A percentile compares a stretch with the other conserved stretches of the same genome.
Evolutionary conservation across 192 early-diverging fungal genomes (phyloP).

Genomic region (Gorgonomyces haynaldii): DNA sequence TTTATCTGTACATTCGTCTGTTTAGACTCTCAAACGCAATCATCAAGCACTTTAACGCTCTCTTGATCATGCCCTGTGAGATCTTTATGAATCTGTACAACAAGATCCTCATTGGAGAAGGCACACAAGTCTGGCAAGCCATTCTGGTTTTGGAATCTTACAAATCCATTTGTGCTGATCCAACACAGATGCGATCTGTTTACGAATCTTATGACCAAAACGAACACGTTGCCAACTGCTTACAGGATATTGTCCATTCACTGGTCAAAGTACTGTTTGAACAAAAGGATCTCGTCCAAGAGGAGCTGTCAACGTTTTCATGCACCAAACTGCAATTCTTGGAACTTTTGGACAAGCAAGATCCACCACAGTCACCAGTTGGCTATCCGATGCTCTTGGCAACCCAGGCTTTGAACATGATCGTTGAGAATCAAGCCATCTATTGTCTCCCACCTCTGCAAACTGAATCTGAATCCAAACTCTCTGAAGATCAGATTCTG

Average conservation of each 20-base stretch:
- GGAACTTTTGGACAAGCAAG: conserved; percentile 87
- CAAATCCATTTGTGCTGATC: conserved; percentile 51
- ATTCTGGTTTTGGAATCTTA: conserved; percentile 74
- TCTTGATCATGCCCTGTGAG: conserved; percentile 83
- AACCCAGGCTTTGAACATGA: conserved; percentile 52
- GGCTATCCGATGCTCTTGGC: conserved; percentile 76
- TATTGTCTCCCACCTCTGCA: conserved; percentile 42
- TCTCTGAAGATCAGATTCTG: conserved; percentile 28
- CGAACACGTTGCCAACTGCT: conserved; percentile 59
- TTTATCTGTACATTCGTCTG: conserved; percentile 68
- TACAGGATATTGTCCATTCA: conserved; percentile 68
- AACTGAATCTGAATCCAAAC: not conserved
- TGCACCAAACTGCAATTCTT: conserved; percentile 43
- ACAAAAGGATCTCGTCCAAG: not conserved
- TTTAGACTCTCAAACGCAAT: conserved; percentile 70
- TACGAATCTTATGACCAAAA: conserved; percentile 70
- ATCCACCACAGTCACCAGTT: conserved; percentile 78
- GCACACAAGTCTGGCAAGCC: conserved; percentile 60
- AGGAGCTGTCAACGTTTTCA: conserved; percentile 5
- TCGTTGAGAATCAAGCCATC: conserved; percentile 60
- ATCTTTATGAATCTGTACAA: conserved; percentile 84
- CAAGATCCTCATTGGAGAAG: conserved; percentile 68
- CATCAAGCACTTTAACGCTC: conserved; percentile 61
- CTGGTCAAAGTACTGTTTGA: conserved; percentile 38
- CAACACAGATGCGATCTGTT: conserved; percentile 38